These are phyloP conservation scores for Wallacemonas collosoma DNA, from an alignment of 208 protist genomes.

Conservation along the genomic window DNA sequence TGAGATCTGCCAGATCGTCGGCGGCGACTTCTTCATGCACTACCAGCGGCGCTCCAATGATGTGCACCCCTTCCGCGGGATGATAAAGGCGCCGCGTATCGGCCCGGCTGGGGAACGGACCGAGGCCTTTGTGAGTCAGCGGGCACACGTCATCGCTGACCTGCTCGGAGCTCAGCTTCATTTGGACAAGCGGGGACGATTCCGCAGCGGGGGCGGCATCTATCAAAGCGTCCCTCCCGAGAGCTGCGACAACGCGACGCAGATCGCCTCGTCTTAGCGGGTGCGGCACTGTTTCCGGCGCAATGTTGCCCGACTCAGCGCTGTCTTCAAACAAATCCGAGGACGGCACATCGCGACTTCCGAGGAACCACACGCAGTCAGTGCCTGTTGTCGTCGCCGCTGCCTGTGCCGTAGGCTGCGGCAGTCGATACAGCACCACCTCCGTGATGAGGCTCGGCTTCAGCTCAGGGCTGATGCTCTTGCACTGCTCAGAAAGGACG, in stretches of 20 bases:
- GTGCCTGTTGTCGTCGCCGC: background rate
- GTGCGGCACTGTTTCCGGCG: background rate
- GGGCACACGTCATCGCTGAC: constrained; percentile 3
- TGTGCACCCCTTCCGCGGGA: constrained; percentile 35
- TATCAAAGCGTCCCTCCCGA: constrained; percentile 10
- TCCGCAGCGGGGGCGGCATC: background rate
- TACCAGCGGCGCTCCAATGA: constrained; percentile 49
- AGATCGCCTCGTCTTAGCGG: background rate
- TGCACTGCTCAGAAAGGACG: background rate
- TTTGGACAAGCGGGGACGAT: background rate
- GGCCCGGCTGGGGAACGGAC: constrained; percentile 1
- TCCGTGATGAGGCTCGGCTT: background rate
- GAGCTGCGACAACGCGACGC: background rate
- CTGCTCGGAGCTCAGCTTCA: constrained; percentile 5
- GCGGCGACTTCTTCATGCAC: constrained; percentile 32
- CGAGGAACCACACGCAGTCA: background rate
- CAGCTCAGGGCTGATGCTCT: background rate
- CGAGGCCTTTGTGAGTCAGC: constrained; percentile 6
- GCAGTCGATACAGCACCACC: background rate
- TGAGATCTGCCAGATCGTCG: background rate
- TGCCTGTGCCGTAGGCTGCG: background rate
- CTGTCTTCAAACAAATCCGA: constrained; percentile 10
- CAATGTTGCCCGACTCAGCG: constrained; percentile 5
- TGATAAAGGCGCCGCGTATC: constrained; percentile 27
- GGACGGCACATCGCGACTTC: background rate